These are phyloP conservation scores for Pterocarpus santalinus DNA, from an alignment of 306 rosid species.

Conservation along the genomic window DNA sequence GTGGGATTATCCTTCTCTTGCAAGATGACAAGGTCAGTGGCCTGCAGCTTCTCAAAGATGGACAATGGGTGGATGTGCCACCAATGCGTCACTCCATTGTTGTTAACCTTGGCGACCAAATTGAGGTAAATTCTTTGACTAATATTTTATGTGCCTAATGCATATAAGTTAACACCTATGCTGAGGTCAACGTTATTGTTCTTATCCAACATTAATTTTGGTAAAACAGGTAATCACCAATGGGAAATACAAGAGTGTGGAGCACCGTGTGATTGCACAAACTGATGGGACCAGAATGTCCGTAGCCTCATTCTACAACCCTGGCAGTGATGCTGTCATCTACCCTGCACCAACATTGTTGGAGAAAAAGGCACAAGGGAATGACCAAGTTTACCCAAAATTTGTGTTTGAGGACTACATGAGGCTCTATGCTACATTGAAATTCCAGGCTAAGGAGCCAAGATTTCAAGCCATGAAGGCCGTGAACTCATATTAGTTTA, in stretches of 20 bases:
- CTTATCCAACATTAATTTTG: neutral
- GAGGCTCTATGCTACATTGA: constrained; percentile 66
- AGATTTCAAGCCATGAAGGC: constrained; percentile 77
- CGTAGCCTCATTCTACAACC: constrained; percentile 82
- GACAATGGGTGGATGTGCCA: constrained; percentile 75
- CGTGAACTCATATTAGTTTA: constrained; percentile 43
- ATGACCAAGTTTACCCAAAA: constrained; percentile 65
- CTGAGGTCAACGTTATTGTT: neutral
- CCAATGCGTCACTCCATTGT: constrained; percentile 86
- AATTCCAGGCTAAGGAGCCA: constrained; percentile 80
- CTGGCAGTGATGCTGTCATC: constrained; percentile 74
- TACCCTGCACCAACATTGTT: constrained; percentile 72
- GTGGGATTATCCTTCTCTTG: constrained; percentile 77
- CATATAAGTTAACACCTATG: too few species aligned
- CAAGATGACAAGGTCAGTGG: constrained; percentile 85
- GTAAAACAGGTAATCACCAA: constrained; percentile 65
- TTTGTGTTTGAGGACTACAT: constrained; percentile 81
- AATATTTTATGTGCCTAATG: neutral
- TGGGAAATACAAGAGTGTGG: constrained; percentile 84
- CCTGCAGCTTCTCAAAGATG: constrained; percentile 77
- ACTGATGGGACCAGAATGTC: constrained; percentile 72
- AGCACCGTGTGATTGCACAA: constrained; percentile 75
- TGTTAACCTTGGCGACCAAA: constrained; percentile 80
- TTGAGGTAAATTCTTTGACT: constrained; percentile 58
- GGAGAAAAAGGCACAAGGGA: constrained; percentile 56